Evolutionary conservation across 208 protist genomes (phyloP).

Genomic region (Porcisia deanei): DNA sequence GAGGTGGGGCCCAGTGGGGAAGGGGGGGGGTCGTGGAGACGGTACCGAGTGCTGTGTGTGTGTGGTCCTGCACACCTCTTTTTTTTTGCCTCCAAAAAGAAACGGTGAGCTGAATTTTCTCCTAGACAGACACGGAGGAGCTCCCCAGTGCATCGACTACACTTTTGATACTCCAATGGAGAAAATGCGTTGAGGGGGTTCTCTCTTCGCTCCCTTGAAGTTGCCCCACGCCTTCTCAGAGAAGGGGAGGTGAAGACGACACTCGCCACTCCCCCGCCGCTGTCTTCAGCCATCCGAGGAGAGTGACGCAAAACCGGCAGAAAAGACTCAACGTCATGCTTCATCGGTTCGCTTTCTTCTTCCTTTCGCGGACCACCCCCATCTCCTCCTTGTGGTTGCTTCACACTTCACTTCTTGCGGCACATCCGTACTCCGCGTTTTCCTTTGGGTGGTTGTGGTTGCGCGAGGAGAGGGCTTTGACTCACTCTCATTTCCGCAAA

Average conservation of each 20-base stretch:
- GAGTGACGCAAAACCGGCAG: no score
- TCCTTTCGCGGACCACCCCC: not conserved
- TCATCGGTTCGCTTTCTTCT: not conserved
- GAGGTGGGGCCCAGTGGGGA: not conserved
- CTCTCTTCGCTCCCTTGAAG: not conserved
- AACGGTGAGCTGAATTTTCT: not conserved
- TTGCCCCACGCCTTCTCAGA: not conserved
- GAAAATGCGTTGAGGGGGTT: not conserved
- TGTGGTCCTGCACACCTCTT: not conserved
- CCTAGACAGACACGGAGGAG: no score
- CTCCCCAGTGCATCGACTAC: not conserved
- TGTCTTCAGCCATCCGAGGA: not conserved
- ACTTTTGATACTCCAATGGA: not conserved
- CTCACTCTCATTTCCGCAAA: not conserved
- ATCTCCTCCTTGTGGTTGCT: not conserved
- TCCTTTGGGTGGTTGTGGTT: no score
- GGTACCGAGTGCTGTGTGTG: not conserved
- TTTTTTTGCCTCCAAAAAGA: not conserved
- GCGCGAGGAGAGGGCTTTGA: not conserved
- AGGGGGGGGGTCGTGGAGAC: not conserved
- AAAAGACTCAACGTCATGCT: not conserved
- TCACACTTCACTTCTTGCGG: no score
- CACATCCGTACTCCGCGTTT: not conserved
- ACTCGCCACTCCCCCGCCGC: not conserved
- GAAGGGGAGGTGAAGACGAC: not conserved